Conservation (phyloP, 2,329 filamentous ascomycete genomes). For the Neofusicoccum parvum region DNA sequence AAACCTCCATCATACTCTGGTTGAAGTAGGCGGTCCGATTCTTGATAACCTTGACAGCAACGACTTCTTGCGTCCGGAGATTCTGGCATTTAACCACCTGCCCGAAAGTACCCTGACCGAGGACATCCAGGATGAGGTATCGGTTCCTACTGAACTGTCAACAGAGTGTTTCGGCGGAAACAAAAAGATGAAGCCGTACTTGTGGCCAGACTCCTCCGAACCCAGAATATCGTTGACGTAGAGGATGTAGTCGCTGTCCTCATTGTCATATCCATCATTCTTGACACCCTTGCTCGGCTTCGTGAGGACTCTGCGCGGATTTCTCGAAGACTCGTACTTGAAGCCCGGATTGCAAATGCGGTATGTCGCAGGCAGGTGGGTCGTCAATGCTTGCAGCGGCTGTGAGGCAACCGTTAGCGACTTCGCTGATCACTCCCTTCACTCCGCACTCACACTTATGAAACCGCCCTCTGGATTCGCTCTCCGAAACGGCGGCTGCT, state of each 20-base stretch:
- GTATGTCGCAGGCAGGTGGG: conserved; percentile 91
- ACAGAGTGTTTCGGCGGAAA: background rate
- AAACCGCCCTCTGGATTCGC: conserved; percentile 97
- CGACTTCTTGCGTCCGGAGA: conserved; percentile 95
- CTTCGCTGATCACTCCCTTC: background rate
- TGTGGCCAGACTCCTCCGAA: conserved; percentile 96
- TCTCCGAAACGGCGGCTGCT: conserved; percentile 86
- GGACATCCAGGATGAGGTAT: conserved; percentile 93
- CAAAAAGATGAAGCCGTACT: conserved; percentile 58
- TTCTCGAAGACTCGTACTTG: conserved; percentile 98
- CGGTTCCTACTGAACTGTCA: conserved; percentile 66
- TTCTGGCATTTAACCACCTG: conserved; percentile 99
- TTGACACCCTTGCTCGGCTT: conserved; percentile 98
- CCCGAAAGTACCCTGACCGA: conserved; percentile 96
- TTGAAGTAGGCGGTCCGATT: conserved; percentile 99
- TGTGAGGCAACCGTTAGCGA: conserved; percentile 42
- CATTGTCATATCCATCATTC: conserved; percentile 98
- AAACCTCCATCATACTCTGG: conserved; percentile 99
- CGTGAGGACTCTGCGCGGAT: conserved; percentile 90
- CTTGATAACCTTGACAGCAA: conserved; percentile 98
- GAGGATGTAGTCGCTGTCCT: conserved; percentile 98
- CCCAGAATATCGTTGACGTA: conserved; percentile 99
- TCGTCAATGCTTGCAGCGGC: conserved; percentile 94
- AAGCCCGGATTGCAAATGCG: conserved; percentile 97
- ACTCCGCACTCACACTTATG: conserved; percentile 73